Evolutionary conservation across 2,329 filamentous ascomycete genomes (phyloP), one percentile per base, ranked within the genome.

Genomic region (Rutstroemia sp.): DNA sequence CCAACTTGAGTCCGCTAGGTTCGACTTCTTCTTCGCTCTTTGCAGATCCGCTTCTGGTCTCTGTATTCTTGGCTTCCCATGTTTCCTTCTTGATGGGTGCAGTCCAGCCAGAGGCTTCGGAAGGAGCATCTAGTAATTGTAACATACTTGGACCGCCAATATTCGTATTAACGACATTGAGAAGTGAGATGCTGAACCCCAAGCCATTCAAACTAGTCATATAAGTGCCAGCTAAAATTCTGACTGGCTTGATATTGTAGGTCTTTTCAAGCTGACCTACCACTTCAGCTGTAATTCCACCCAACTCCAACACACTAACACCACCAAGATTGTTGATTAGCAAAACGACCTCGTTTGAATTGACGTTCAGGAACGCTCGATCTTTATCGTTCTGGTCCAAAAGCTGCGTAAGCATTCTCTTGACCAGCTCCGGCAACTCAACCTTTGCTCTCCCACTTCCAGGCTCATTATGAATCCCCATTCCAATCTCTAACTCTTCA

Each of bases 141-240:
- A 89, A 70, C 71, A 88, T 78, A 9, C 80, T 82, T 47, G 66
- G 66, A 34, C 67, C 67, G 3, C 67, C 68, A 42, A 70, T 61
- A 41, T 69, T 56, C 1, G 81, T 82, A 60, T 86, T 81, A 6
- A 75, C 73, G 8, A 86, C 73, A 67, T 81, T 84, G 37, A 89
- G 73, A 12, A 89, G 67, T 3, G 83, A 85, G 56, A 88, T 79
- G 60, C 83, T 87, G 72, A 89, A 89, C 4, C 86, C 86, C 7
- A 86, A 74, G 1, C 84, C 85, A 61, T 89, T 88, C 59, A 89
- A 70, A 60, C 83, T 87, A 17, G 86, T 88, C 77, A 89, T 83
- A 72, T 84, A 89, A 0, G 84, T 87, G 10, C 85, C 83, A 30
- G 82, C 75, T 39, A 88, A 74, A 47, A 86, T 77, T 42, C 84